Base-by-base conservation (phyloP, 805 yeast genomes). In the Metschnikowia similis region DNA sequence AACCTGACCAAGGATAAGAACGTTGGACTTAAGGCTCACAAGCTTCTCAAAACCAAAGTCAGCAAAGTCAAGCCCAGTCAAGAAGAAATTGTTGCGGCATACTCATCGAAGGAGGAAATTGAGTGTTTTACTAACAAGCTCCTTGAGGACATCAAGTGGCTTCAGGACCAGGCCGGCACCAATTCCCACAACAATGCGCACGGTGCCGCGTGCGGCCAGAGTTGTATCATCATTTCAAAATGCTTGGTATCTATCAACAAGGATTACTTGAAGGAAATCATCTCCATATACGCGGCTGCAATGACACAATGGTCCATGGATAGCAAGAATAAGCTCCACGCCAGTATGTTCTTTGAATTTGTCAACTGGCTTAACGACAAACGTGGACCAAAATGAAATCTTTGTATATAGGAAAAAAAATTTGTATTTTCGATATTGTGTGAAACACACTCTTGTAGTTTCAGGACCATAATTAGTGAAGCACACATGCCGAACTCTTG, bases 1-100 rank as follows among this genome's bases (percentile, higher is more conserved):
- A 75, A 77, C 45, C 66, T 81, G 37, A 91, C 97, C 1, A 66
- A 82, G 57, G 94, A 88, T 61, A 81, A 80, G 54, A 66, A 79
- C 30, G 63, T 91, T 5, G 92, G 92, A 0, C 82, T 81, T 14
- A 88, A 87, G 66, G 85, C 92, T 3, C 85, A 85, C 51, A 86
- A 85, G 65, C 62, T 89, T 29, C 63, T 91, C 54, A 87, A 84
- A 64, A 70, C 73, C 14, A 80, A 74, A 54, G 64, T 88, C 13
- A 77, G 83, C 54, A 85, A 82, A 62, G 60, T 75, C 26, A 78
- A 68, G 56, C 60, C 70, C 30, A 50, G 58, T 6, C 39, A 51
- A 11, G 58, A 56, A 2, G 66, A 65, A 31, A 35, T 67, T 17
- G 56, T 51, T 2, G 38, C 30, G 26, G 43, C 55, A 28, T 60